Conservation (phyloP, 2,329 filamentous ascomycete genomes). For the Aureobasidium sp. region DNA sequence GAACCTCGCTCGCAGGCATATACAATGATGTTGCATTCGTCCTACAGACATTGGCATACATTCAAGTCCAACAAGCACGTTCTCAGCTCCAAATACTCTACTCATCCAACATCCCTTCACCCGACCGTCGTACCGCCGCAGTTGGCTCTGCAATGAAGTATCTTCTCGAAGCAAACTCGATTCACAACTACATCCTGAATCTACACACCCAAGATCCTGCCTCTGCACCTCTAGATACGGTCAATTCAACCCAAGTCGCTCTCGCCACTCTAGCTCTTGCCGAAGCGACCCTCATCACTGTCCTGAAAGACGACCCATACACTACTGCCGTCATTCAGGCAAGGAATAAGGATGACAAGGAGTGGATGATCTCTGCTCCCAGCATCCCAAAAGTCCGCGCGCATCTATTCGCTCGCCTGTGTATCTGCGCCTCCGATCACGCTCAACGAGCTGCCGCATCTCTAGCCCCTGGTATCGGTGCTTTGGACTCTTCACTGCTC, state of each 20-base stretch:
- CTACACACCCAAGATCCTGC: slow-evolving; percentile 21
- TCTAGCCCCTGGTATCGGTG: slow-evolving; percentile 37
- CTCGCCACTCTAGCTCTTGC: slow-evolving; percentile 62
- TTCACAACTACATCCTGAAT: slow-evolving; percentile 62
- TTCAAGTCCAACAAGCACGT: slow-evolving; percentile 65
- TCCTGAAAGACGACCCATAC: slow-evolving; percentile 92
- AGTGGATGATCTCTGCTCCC: slow-evolving; percentile 95
- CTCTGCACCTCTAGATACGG: slow-evolving; percentile 31
- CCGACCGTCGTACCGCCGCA: slow-evolving; percentile 61
- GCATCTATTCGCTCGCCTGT: slow-evolving; percentile 79
- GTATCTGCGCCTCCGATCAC: slow-evolving; percentile 81
- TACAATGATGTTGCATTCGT: slow-evolving; percentile 79
- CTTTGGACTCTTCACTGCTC: slow-evolving; percentile 58
- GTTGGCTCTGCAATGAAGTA: slow-evolving; percentile 69
- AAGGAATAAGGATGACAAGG: slow-evolving; percentile 73
- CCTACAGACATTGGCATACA: slow-evolving; percentile 68
- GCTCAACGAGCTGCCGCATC: slow-evolving; percentile 62
- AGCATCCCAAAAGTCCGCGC: slow-evolving; percentile 83
- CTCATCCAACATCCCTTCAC: slow-evolving; percentile 44
- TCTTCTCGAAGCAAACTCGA: slow-evolving; percentile 68
- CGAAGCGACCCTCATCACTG: slow-evolving; percentile 82
- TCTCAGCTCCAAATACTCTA: slow-evolving; percentile 67
- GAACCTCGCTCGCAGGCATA: slow-evolving; percentile 64
- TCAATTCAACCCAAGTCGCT: slow-evolving; percentile 37
- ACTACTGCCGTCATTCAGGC: slow-evolving; percentile 73